Percentiles rank a stretch among this genome's conserved stretches.
phyloP scores from a whole-genome alignment of 257 asterid species.

The Paraleonurus japonicus region DNA sequence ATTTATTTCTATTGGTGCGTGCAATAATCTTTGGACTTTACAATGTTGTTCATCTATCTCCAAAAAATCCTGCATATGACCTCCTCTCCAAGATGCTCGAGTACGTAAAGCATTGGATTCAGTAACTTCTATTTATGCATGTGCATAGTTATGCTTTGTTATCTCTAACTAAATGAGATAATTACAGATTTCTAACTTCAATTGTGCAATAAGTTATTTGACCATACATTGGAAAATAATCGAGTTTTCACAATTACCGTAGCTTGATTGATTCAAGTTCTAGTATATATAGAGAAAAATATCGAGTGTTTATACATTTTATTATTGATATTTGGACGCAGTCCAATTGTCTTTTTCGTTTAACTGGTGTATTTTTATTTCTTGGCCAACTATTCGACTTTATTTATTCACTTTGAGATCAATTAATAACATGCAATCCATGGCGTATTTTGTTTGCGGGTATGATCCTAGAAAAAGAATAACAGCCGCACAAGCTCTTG shows the following conservation, averaged over 20 bases:
- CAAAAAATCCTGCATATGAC: slow-evolving; percentile 88
- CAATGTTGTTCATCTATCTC: slow-evolving; percentile 76
- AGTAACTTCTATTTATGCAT: not conserved
- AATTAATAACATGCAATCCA: slow-evolving; percentile 1
- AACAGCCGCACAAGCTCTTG: slow-evolving; percentile 95
- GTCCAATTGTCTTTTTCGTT: not conserved
- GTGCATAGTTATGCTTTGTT: slow-evolving; percentile 13
- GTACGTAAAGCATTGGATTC: slow-evolving; percentile 49
- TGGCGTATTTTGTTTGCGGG: slow-evolving; percentile 54
- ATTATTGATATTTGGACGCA: not conserved
- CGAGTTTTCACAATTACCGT: slow-evolving; percentile 1
- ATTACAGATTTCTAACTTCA: slow-evolving; percentile 1
- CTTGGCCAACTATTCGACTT: slow-evolving; percentile 14
- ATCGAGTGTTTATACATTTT: not conserved
- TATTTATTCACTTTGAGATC: slow-evolving; percentile 20
- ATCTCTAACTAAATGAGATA: slow-evolving; percentile 18
- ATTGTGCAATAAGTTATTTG: slow-evolving; percentile 6
- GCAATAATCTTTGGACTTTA: slow-evolving; percentile 92
- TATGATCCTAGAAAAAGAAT: slow-evolving; percentile 92
- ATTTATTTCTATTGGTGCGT: slow-evolving; percentile 35
- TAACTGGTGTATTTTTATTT: not conserved
- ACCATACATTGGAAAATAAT: slow-evolving; percentile 13
- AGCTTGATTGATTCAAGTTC: slow-evolving; percentile 21
- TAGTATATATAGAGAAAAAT: not conserved
- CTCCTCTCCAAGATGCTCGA: slow-evolving; percentile 98